phyloP scores from a whole-genome alignment of 164 flowering plant genomes.

The Cinnamomum micranthum region DNA sequence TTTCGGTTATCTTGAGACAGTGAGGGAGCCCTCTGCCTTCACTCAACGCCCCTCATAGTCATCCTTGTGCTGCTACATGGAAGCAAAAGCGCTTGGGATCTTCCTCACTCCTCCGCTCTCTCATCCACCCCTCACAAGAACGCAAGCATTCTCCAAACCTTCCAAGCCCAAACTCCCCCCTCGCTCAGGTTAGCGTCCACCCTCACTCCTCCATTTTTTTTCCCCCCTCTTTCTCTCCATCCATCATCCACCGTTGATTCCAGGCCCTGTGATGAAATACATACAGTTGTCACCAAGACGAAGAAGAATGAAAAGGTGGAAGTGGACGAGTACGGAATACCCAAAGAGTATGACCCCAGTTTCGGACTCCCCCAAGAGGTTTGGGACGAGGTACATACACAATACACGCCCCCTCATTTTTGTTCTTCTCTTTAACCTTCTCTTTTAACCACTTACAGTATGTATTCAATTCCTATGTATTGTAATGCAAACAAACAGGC shows the following conservation, averaged over 20 bases:
- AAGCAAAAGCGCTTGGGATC: background rate
- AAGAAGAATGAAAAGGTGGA: background rate
- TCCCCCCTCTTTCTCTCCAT: background rate
- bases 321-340: constrained; percentile 12
- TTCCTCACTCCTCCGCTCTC: too few relatives aligned
- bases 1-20: too few relatives aligned
- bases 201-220: background rate
- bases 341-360: constrained; percentile 12
- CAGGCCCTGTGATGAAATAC: background rate
- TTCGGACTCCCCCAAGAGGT: constrained; percentile 14
- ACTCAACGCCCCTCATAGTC: too few relatives aligned
- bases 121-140: background rate
- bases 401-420: background rate
- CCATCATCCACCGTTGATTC: background rate
- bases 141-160: background rate
- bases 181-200: background rate
- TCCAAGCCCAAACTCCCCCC: background rate
- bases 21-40: too few relatives aligned
- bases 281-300: background rate
- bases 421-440: background rate
- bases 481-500: too few relatives aligned
- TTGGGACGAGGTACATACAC: constrained; percentile 10
- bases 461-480: too few relatives aligned
- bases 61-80: background rate
- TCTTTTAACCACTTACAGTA: background rate